Conservation (phyloP, 2,329 filamentous ascomycete genomes). For the Dothistroma pini region DNA sequence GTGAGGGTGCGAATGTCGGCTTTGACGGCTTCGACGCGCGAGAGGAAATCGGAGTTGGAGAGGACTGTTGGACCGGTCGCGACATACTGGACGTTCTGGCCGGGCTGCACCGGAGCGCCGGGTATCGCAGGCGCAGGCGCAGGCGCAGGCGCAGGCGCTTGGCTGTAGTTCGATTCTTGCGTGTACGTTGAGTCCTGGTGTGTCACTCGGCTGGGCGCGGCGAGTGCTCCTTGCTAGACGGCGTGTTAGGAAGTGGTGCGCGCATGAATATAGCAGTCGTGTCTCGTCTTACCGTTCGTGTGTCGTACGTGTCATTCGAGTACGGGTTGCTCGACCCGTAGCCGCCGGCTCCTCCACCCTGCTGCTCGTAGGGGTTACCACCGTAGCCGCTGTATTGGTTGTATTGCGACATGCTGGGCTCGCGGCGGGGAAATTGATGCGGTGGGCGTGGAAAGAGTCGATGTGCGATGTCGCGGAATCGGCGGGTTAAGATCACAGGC, state of each 20-base stretch:
- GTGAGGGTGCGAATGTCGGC: constrained; percentile 64
- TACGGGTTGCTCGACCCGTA: constrained; percentile 34
- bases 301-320: constrained; percentile 39
- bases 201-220: background rate
- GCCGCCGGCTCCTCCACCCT: constrained; percentile 36
- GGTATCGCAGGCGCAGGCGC: constrained; percentile 23
- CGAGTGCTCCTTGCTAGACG: constrained; percentile 4
- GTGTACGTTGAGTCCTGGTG: constrained; percentile 11
- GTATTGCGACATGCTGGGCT: constrained; percentile 50
- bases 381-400: constrained; percentile 56
- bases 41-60: constrained; percentile 64
- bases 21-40: constrained; percentile 63
- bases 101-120: constrained; percentile 52
- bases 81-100: constrained; percentile 43
- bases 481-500: background rate
- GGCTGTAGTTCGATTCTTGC: constrained; percentile 8
- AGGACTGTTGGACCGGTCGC: constrained; percentile 44
- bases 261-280: background rate
- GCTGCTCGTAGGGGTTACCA: constrained; percentile 64
- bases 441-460: background rate
- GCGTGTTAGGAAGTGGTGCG: background rate
- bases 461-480: background rate
- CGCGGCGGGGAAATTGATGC: background rate
- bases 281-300: constrained; percentile 14
- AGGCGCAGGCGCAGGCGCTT: constrained; percentile 16